phyloP scores from a whole-genome alignment of 192 early-diverging fungal species.

The Helicostylum pulchrum region DNA sequence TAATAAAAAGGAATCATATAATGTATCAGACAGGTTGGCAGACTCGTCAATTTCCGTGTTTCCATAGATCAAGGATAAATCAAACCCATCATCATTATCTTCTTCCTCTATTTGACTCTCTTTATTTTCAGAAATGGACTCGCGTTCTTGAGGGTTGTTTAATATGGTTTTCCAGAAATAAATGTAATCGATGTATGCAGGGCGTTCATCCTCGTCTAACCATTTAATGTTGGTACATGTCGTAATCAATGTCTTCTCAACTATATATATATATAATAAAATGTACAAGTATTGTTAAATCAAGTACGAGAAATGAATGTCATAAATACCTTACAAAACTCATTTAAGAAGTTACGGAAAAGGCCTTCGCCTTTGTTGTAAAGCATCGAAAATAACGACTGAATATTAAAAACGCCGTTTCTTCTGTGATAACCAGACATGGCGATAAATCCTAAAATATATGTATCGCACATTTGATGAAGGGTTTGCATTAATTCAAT shows the following conservation, averaged over 20 bases:
- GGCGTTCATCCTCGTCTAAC: slow-evolving; percentile 6
- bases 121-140: slow-evolving; percentile 20
- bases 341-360: slow-evolving; percentile 40
- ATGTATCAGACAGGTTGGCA: slow-evolving; percentile 29
- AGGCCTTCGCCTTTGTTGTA: slow-evolving; percentile 45
- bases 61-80: not conserved
- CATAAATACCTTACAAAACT: slow-evolving; percentile 39
- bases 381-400: slow-evolving; percentile 52
- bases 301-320: no score
- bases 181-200: slow-evolving; percentile 52
- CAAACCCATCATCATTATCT: not conserved
- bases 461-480: slow-evolving; percentile 38
- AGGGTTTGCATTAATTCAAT: slow-evolving; percentile 44
- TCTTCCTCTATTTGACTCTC: not conserved
- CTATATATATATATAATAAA: slow-evolving; percentile 19
- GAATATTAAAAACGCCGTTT: slow-evolving; percentile 45
- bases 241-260: slow-evolving; percentile 49
- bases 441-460: slow-evolving; percentile 48
- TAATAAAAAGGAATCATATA: slow-evolving; percentile 55
- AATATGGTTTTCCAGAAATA: slow-evolving; percentile 64
- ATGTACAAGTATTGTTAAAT: no score
- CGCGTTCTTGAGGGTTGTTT: slow-evolving; percentile 21
- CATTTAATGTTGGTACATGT: slow-evolving; percentile 45
- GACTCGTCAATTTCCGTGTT: not conserved
- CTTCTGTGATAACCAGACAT: slow-evolving; percentile 44